Conservation (phyloP, 2,329 filamentous ascomycete genomes). For the Hymenoscyphus salicellus region DNA sequence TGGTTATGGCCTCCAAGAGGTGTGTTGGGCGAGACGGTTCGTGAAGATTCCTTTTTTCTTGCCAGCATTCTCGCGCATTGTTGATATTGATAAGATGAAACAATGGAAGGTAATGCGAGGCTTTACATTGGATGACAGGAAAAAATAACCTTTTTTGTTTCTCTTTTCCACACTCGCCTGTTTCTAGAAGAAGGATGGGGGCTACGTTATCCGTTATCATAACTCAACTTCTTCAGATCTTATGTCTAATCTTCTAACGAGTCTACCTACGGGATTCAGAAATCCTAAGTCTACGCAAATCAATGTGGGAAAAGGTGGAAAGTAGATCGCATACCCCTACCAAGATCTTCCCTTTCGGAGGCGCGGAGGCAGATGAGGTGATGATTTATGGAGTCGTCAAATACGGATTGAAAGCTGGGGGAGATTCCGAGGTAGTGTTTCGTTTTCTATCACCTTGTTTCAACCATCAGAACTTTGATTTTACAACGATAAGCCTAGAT, state of each 20-base stretch:
- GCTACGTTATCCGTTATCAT: too few relatives aligned
- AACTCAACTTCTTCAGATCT: too few relatives aligned
- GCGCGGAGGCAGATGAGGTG: slow-evolving; percentile 43
- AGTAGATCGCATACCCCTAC: slow-evolving; percentile 44
- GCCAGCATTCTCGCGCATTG: neutral
- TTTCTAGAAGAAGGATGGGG: neutral
- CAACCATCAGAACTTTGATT: neutral
- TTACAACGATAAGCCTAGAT: neutral
- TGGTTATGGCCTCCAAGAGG: slow-evolving; percentile 52
- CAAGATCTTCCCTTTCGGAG: slow-evolving; percentile 51
- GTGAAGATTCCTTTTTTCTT: neutral
- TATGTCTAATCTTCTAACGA: neutral
- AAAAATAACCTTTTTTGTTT: too few relatives aligned
- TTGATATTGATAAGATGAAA: too few relatives aligned
- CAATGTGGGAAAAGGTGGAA: slow-evolving; percentile 52
- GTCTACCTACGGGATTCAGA: slow-evolving; percentile 34
- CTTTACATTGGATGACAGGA: too few relatives aligned
- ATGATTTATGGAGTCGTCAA: slow-evolving; percentile 54
- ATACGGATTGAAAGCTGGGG: slow-evolving; percentile 51
- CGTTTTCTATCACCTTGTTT: slow-evolving; percentile 3
- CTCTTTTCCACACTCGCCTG: too few relatives aligned
- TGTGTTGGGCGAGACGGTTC: slow-evolving; percentile 45
- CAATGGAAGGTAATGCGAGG: too few relatives aligned
- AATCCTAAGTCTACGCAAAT: slow-evolving; percentile 49
- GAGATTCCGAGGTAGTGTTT: slow-evolving; percentile 24